Evolutionary conservation across 352 stramenopile species (phyloP), one percentile per base, ranked within the genome.

Genomic region (Phytophthora multivora): DNA sequence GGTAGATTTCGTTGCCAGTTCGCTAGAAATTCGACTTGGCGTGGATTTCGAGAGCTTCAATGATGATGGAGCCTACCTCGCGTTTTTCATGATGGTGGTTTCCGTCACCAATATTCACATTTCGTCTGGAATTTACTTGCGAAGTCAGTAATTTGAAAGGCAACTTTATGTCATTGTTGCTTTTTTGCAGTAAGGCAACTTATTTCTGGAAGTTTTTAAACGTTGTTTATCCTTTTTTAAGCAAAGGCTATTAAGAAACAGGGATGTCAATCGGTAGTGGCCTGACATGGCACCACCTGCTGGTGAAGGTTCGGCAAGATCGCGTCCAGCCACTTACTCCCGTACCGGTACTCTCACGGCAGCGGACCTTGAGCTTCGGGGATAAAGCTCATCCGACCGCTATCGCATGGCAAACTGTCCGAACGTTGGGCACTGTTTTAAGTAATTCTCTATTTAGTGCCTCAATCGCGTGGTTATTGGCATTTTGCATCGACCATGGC

Each of bases 71-170:
- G 38, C 43, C 6, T 71, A 63, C 16, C 60, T 68, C 46, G 39
- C 55, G 9, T 49, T 59, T 11, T 72, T 68, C 47, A 47, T 66
- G 35, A 51, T 51, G 19, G 45, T 51, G 3, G 41, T 72, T 12
- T 43, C 51, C 9, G 38, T 59, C 46, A 54, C 48, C 13, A 71
- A 67, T 40, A 66, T 71, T 11, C 51, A 64, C 51, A 58, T 71
- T 19, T 59, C 56, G 1, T 59, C 53, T 1, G 26, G 56, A 5
- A 51, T 63, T 33, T 64, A 59, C 26, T 19, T 69, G 13, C 46
- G 38, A 10, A 33, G 25, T 28, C 35, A 46, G 25, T 63, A 63
- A 13, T 23, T 26, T 23, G 10, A 1, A 19, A 11, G 21, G 2
- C 21, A 23, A 23, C 21, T 23, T 23, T 23, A 23, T 23, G 21